Evolutionary conservation across 306 rosid genomes (phyloP), one percentile per base, ranked within the genome.

Genomic region (Senna tora): DNA sequence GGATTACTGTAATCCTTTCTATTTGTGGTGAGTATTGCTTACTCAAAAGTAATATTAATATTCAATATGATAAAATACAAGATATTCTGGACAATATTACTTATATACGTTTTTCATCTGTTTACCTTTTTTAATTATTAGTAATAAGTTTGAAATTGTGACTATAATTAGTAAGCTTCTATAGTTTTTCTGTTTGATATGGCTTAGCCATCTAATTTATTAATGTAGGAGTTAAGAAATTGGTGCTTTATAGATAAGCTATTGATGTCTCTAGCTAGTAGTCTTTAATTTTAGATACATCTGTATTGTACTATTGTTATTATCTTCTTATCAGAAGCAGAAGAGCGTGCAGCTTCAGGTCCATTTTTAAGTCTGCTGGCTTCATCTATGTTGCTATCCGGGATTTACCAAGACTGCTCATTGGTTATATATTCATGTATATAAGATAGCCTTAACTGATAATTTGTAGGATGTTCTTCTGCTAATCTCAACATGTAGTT

Each of bases 401-500:
- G 46, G 10, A 16, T 28, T 17, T 43, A 20, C 25, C 7, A 38
- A 12, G 63, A 54, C 43, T 75, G n/a, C 16, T 62, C 19, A 67
- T 10, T 21, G 53, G 72, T 66, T 80, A 38, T 80, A 38, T 17
- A 36, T 62, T 49, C 7, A 5, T 7, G 6, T 34, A 36, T 20
- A 21, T 28, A 46, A 64, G 68, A 73, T 7, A 65, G 10, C 36
- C 9, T 46, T 39, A 58, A 36, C 41, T 64, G 53, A 33, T 55
- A 9, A 50, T 69, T 39, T 34, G 65, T 52, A 41, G 59, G 61
- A 41, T 36, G 67, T 56, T 69, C 45, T 75, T 13, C 41, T 13
- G 12, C 52, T 55, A n/a, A 77, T 78, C 36, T 78, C 36, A 38
- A 60, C 65, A 32, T 56, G 61, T 76, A 65, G 73, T 22, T 60